Percentiles rank a stretch among this genome's conserved stretches.
phyloP scores from a whole-genome alignment of 177 flowering plant genomes.

The Vitis hybrid region DNA sequence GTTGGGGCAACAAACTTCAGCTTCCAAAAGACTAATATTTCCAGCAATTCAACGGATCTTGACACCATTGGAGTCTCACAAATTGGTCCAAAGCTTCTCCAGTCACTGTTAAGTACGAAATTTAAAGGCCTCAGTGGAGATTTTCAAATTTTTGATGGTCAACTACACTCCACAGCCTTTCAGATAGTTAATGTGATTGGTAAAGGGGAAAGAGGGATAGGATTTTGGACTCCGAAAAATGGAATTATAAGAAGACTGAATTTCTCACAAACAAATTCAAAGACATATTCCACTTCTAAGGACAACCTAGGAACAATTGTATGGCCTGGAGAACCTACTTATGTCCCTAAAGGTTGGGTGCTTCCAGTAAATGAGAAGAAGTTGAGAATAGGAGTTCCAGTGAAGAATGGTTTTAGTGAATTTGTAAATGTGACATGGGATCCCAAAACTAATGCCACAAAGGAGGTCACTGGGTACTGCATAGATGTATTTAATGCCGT shows the following conservation, averaged over 20 bases:
- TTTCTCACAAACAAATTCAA: neutral
- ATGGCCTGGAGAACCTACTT: slow-evolving; percentile 60
- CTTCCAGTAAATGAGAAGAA: slow-evolving; percentile 43
- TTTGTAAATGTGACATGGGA: slow-evolving; percentile 45
- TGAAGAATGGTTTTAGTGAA: slow-evolving; percentile 23
- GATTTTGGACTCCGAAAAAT: slow-evolving; percentile 45
- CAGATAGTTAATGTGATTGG: slow-evolving; percentile 56
- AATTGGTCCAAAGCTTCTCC: no score
- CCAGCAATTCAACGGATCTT: no score
- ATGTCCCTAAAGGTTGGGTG: slow-evolving; percentile 51
- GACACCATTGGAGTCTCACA: no score
- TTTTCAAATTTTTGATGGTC: slow-evolving; percentile 32
- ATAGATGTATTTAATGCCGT: slow-evolving; percentile 58
- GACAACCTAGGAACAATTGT: slow-evolving; percentile 26
- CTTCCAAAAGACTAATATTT: no score
- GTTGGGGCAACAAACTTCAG: no score
- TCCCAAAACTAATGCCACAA: slow-evolving; percentile 18
- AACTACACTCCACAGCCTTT: slow-evolving; percentile 31
- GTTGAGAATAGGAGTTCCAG: slow-evolving; percentile 52
- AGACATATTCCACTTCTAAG: slow-evolving; percentile 2
- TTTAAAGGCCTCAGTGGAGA: no score
- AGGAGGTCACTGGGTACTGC: slow-evolving; percentile 39
- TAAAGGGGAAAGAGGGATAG: slow-evolving; percentile 34
- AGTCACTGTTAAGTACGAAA: no score
- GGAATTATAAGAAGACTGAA: slow-evolving; percentile 29